Evolutionary conservation across 345 rosid genomes (phyloP).

Genomic region (Euphorbia tirucalli): DNA sequence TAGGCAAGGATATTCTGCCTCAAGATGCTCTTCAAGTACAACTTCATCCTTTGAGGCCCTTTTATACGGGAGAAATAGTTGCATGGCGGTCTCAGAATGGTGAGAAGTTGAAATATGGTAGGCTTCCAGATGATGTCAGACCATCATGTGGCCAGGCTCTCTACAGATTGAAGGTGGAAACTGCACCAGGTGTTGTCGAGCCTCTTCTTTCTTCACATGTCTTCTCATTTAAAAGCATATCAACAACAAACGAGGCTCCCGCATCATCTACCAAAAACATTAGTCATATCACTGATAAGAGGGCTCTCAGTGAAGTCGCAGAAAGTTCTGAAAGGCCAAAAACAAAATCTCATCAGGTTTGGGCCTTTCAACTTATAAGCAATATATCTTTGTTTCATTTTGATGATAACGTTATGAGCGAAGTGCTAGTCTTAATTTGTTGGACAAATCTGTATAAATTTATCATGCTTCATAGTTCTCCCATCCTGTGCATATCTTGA

Average conservation of each 20-base stretch:
- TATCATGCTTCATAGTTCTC: neutral
- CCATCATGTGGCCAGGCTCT: constrained; percentile 92
- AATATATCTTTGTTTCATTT: neutral
- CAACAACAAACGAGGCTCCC: constrained; percentile 47
- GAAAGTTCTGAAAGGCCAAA: constrained; percentile 53
- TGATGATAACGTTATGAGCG: neutral
- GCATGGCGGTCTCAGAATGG: constrained; percentile 80
- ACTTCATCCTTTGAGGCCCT: constrained; percentile 88
- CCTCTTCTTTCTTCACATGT: constrained; percentile 85
- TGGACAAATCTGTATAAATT: neutral
- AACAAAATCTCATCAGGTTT: constrained; percentile 62
- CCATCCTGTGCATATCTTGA: neutral
- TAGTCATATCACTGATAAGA: constrained; percentile 29
- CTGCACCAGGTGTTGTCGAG: constrained; percentile 53
- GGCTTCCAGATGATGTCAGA: constrained; percentile 86
- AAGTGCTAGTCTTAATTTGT: neutral
- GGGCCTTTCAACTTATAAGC: constrained; percentile 12
- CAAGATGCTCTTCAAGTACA: constrained; percentile 85
- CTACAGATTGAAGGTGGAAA: constrained; percentile 83
- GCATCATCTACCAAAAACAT: constrained; percentile 31
- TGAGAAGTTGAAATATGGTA: constrained; percentile 86
- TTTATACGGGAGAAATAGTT: constrained; percentile 87
- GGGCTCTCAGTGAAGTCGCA: constrained; percentile 26
- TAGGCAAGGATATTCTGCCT: constrained; percentile 76
- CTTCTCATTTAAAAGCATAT: constrained; percentile 78